Evolutionary conservation across 108 stramenopile genomes (phyloP).

Genomic region (Licmophora abbreviata): DNA sequence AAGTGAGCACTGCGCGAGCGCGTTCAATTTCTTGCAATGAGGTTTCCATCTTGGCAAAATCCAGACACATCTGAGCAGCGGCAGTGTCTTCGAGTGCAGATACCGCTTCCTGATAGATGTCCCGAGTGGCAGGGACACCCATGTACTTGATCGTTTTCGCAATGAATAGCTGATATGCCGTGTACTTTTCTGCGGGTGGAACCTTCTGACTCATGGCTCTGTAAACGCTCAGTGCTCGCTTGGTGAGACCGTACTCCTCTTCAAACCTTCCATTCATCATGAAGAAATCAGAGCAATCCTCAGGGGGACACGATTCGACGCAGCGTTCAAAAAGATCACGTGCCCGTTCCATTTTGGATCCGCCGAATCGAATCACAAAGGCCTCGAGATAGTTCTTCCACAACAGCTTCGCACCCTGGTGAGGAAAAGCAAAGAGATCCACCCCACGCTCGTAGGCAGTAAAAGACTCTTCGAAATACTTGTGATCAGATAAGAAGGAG

Average conservation of each 20-base stretch:
- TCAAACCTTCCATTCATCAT: conserved; percentile 91
- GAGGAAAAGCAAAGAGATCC: conserved; percentile 87
- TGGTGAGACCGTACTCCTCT: conserved; percentile 90
- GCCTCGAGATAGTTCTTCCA: conserved; percentile 85
- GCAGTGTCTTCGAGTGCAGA: conserved; percentile 72
- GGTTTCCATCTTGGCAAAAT: conserved; percentile 91
- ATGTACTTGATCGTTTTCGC: conserved; percentile 84
- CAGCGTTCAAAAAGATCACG: conserved; percentile 94
- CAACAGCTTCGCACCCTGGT: conserved; percentile 72
- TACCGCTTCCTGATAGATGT: conserved; percentile 91
- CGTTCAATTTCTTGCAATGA: conserved; percentile 92
- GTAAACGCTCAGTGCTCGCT: conserved; percentile 86
- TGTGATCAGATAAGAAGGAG: conserved; percentile 82
- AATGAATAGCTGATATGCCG: conserved; percentile 84
- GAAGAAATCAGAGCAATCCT: conserved; percentile 82
- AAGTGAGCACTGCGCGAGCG: conserved; percentile 80
- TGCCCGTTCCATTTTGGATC: conserved; percentile 87
- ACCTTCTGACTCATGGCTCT: conserved; percentile 83
- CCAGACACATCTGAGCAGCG: conserved; percentile 80
- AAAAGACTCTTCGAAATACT: conserved; percentile 96
- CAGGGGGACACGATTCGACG: conserved; percentile 75
- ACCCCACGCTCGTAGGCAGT: conserved; percentile 84
- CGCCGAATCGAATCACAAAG: conserved; percentile 89
- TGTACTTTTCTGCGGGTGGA: conserved; percentile 69
- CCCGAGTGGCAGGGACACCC: conserved; percentile 84